Conservation (phyloP, 2,329 filamentous ascomycete genomes). For the Trichoderma endophyticum region DNA sequence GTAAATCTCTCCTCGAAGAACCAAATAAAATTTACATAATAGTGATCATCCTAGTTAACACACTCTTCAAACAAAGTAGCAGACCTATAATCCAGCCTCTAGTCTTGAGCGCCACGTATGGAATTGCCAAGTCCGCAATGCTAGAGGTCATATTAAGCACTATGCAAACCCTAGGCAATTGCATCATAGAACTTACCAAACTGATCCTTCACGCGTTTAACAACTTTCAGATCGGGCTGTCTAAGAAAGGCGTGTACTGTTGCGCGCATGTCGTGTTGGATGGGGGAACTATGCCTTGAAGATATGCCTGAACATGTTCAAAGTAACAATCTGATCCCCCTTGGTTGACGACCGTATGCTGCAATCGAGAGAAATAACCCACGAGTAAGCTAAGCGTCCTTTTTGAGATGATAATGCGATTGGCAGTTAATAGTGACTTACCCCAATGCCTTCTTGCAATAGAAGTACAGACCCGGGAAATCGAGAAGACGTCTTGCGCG, state of each 20-base stretch:
- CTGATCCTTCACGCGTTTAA: neutral
- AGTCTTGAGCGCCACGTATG: too few species aligned
- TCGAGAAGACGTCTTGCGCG: neutral
- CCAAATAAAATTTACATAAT: neutral
- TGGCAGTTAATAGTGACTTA: neutral
- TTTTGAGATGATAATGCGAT: neutral
- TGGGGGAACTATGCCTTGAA: neutral
- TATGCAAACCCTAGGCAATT: too few species aligned
- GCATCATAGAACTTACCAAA: too few species aligned
- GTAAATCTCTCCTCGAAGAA: neutral
- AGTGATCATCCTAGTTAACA: too few species aligned
- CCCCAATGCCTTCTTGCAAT: neutral
- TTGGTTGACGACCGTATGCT: neutral
- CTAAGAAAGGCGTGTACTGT: neutral
- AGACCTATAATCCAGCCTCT: too few species aligned
- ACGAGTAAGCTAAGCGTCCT: neutral
- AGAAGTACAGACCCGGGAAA: neutral
- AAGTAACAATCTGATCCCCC: neutral
- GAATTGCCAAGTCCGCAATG: too few species aligned
- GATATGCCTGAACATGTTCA: constrained; percentile 2
- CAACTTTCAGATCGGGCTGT: neutral
- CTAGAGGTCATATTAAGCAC: too few species aligned
- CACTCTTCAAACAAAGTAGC: too few species aligned
- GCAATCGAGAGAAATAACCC: neutral
- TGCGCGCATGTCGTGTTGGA: neutral